Evolutionary conservation across 805 yeast genomes (phyloP).

Genomic region (Zygosaccharomyces rouxii): DNA sequence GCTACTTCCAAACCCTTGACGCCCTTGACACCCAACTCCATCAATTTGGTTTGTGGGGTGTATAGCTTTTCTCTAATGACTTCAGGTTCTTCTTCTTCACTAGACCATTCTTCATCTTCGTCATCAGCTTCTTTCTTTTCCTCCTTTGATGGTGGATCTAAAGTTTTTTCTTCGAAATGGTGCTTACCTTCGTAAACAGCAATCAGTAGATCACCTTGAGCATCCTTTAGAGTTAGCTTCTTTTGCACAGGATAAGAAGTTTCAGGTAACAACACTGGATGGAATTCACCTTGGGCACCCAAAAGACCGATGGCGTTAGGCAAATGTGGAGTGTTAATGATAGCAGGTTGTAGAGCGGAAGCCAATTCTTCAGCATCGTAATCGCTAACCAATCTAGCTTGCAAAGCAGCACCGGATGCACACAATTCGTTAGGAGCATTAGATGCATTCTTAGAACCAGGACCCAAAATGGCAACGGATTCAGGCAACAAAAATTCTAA

Average conservation of each 20-base stretch:
- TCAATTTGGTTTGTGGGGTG: constrained; percentile 69
- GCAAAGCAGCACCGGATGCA: constrained; percentile 94
- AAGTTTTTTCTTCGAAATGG: constrained; percentile 72
- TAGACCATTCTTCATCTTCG: constrained; percentile 46
- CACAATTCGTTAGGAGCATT: constrained; percentile 83
- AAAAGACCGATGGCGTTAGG: constrained; percentile 80
- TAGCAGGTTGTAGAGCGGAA: constrained; percentile 74
- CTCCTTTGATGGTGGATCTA: constrained; percentile 58
- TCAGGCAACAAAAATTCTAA: constrained; percentile 77
- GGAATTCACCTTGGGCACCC: constrained; percentile 65
- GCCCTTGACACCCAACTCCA: constrained; percentile 71
- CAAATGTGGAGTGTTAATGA: constrained; percentile 84
- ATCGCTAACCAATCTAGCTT: constrained; percentile 78
- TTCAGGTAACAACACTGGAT: constrained; percentile 70
- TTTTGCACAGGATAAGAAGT: constrained; percentile 90
- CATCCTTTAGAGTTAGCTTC: constrained; percentile 58
- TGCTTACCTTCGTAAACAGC: constrained; percentile 83
- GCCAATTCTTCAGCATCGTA: constrained; percentile 79
- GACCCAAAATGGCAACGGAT: constrained; percentile 60
- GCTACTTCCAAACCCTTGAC: constrained; percentile 61
- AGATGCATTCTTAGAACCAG: constrained; percentile 72
- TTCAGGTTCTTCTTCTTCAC: constrained; percentile 81
- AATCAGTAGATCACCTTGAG: constrained; percentile 57
- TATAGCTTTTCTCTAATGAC: constrained; percentile 68
- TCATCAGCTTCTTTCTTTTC: constrained; percentile 50